Base-by-base conservation (phyloP, 257 asterid species). In the Penstemon newberryi region DNA sequence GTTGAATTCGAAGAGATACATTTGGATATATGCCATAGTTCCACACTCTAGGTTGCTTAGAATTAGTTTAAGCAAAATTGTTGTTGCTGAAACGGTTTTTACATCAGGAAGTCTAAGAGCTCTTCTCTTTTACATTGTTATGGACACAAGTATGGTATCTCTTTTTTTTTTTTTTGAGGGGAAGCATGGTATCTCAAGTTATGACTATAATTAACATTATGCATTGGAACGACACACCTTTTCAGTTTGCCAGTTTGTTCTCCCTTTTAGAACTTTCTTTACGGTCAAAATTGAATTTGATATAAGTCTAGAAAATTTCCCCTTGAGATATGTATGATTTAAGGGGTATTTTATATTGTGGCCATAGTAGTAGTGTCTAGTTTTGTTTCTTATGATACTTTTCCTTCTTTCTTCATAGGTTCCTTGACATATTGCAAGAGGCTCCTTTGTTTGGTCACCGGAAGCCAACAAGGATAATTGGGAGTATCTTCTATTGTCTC, bases 401-500 rank as follows among this genome's bases (percentile, higher is more conserved):
- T 74, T 67, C 46, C 70, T 70, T 45, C 56, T 61, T 78, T 36
- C 62, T 78, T 63, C 77, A 47, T 77, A 94, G 97, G 85, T 94
- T 94, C 61, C 93, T 94, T 69, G 99, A 94, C 76, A 79, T 94
- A 72, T 83, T 86, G 72, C 96, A 91, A 69, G 99, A 89, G 74
- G 96, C 96, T 78, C 97, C 99, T 66, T 81, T 94, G 76, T 90
- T 82, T 77, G 96, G 99, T 70, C 96, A 89, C 58, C 87, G 97
- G 79, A 91, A 86, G 87, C 91, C 92, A 33, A 84, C 97, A 19
- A 79, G 85, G 76, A 75, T 89, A 25, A 12, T 84, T 63, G 96
- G 95, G 76, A 89, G 99, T 70, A 67, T 91, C 76, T 78, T 91
- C 68, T 94, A 91, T 74, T 87, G 96, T 77, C 69, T 94, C 52